phyloP scores from a whole-genome alignment of 2,329 filamentous ascomycete species.

The Cytospora piceae region DNA sequence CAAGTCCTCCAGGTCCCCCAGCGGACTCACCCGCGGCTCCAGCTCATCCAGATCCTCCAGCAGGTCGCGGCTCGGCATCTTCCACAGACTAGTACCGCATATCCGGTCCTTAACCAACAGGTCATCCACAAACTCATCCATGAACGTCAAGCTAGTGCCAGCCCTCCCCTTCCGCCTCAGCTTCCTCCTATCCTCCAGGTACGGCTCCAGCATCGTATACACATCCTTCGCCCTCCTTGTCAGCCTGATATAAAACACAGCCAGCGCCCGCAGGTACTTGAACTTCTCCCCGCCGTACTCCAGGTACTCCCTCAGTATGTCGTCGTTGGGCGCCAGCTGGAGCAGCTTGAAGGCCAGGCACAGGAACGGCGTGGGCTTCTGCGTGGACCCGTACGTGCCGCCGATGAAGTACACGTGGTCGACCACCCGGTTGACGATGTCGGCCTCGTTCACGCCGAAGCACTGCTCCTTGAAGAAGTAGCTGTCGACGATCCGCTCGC shows the following conservation, averaged over 20 bases:
- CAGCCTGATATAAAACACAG: constrained; percentile 89
- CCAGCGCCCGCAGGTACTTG: constrained; percentile 87
- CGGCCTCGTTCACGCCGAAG: constrained; percentile 86
- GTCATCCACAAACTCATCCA: constrained; percentile 95
- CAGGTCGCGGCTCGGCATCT: constrained; percentile 79
- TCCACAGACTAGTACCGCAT: constrained; percentile 90
- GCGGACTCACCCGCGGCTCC: constrained; percentile 80
- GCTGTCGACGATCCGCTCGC: constrained; percentile 90
- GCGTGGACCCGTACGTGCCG: constrained; percentile 81
- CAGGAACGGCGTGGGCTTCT: constrained; percentile 89
- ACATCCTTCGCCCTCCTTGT: constrained; percentile 83
- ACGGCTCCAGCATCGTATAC: constrained; percentile 78
- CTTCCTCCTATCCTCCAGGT: constrained; percentile 81
- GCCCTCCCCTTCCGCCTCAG: constrained; percentile 75
- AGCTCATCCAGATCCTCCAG: constrained; percentile 88
- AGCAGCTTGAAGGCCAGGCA: constrained; percentile 94
- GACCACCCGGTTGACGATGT: constrained; percentile 86
- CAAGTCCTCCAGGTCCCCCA: constrained; percentile 78
- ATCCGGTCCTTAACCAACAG: constrained; percentile 85
- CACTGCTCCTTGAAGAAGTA: constrained; percentile 99
- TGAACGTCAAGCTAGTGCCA: constrained; percentile 74
- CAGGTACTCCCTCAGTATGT: constrained; percentile 80
- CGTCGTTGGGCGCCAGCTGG: constrained; percentile 80
- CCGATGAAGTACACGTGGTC: constrained; percentile 82
- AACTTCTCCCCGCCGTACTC: constrained; percentile 74